phyloP scores from a whole-genome alignment of 768 basidiomycete species.

The Phylloporus scabripes region DNA sequence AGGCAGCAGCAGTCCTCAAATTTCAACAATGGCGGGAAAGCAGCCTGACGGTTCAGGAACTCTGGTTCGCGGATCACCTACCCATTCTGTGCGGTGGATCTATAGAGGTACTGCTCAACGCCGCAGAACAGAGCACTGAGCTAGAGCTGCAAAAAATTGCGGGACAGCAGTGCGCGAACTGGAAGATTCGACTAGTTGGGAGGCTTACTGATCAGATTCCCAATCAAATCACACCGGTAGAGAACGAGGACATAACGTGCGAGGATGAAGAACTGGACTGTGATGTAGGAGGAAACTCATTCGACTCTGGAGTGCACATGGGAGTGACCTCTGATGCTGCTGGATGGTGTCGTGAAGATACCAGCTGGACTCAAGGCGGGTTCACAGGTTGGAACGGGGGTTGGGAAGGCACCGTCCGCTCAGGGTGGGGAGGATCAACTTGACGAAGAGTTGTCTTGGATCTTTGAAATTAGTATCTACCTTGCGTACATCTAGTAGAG shows the following conservation, averaged over 20 bases:
- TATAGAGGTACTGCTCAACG: conserved; percentile 25
- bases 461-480: conserved; percentile 21
- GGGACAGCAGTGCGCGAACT: conserved; percentile 18
- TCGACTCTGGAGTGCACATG: conserved; percentile 27
- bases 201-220: conserved; percentile 8
- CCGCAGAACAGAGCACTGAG: conserved; percentile 18
- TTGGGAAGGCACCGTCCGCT: not conserved
- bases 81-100: conserved; percentile 32
- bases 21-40: conserved; percentile 52
- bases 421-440: conserved; percentile 1
- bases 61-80: conserved; percentile 44
- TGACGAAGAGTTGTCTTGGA: not conserved
- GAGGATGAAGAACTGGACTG: conserved; percentile 20
- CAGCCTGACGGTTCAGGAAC: conserved; percentile 39
- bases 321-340: conserved; percentile 2
- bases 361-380: conserved; percentile 16
- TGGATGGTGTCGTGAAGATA: conserved; percentile 5
- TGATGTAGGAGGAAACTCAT: conserved; percentile 18
- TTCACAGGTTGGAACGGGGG: not conserved
- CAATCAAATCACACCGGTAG: conserved; percentile 4
- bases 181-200: conserved; percentile 29
- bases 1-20: conserved; percentile 40
- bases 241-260: conserved; percentile 11
- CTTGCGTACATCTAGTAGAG: conserved; percentile 21
- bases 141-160: conserved; percentile 22